phyloP scores from a whole-genome alignment of 768 basidiomycete species.

The Auricularia heimuer region DNA sequence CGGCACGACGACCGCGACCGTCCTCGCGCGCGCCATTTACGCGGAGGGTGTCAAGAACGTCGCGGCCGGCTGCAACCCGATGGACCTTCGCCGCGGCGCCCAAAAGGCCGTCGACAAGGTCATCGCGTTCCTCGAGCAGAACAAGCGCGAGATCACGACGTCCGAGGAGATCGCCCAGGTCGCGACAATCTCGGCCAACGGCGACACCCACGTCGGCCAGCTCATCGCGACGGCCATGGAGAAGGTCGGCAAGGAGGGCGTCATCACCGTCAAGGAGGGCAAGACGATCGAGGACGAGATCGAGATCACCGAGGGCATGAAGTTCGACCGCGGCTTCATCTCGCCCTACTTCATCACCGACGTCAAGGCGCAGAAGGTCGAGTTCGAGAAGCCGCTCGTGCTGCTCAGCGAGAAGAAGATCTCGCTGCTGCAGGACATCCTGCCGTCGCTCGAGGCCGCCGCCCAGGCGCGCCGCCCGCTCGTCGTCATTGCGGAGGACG shows the following conservation, averaged over 20 bases:
- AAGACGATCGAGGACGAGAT: slow-evolving; percentile 97
- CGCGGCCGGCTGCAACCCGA: slow-evolving; percentile 97
- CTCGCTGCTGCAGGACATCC: slow-evolving; percentile 85
- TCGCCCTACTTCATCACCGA: slow-evolving; percentile 98
- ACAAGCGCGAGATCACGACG: slow-evolving; percentile 92
- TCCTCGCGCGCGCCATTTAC: slow-evolving; percentile 94
- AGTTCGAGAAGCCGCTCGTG: slow-evolving; percentile 93
- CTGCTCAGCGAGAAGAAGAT: slow-evolving; percentile 98
- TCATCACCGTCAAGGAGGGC: slow-evolving; percentile 99
- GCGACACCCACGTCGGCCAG: slow-evolving; percentile 81
- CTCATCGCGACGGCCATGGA: slow-evolving; percentile 99
- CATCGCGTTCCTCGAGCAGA: slow-evolving; percentile 76
- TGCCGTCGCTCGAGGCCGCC: slow-evolving; percentile 74
- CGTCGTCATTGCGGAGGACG: slow-evolving; percentile 93
- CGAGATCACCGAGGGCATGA: slow-evolving; percentile 99
- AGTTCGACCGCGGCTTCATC: slow-evolving; percentile 98
- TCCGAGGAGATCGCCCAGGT: slow-evolving; percentile 97
- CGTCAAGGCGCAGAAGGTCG: slow-evolving; percentile 91
- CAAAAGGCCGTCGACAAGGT: slow-evolving; percentile 96
- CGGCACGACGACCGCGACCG: slow-evolving; percentile 96
- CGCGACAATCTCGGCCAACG: slow-evolving; percentile 83
- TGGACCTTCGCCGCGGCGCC: slow-evolving; percentile 97
- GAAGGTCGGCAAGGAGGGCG: slow-evolving; percentile 98
- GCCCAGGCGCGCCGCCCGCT: slow-evolving; percentile 72
- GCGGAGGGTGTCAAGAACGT: slow-evolving; percentile 99